These are phyloP conservation scores for Entamoeba moshkovskii DNA, from an alignment of 208 protist genomes.

Conservation along the genomic window DNA sequence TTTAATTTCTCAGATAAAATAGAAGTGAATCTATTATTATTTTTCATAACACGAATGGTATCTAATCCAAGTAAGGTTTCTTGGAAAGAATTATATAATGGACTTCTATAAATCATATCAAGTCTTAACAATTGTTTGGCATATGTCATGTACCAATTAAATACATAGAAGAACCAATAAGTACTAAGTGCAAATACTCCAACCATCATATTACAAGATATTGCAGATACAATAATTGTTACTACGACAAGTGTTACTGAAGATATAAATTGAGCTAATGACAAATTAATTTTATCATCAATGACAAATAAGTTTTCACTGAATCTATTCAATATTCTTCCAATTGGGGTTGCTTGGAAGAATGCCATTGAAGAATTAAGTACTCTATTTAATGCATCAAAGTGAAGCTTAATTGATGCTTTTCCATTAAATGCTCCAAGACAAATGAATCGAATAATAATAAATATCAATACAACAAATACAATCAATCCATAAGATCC, in stretches of 20 bases:
- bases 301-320: constrained; percentile 13
- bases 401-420: not conserved
- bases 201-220: not conserved
- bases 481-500: not conserved
- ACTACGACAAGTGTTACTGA: not conserved
- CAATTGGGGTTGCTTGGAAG: constrained; percentile 24
- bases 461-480: not conserved
- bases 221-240: not conserved
- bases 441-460: not conserved
- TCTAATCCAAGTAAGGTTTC: constrained; percentile 63
- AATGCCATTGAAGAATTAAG: constrained; percentile 1
- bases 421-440: not conserved
- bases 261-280: not conserved
- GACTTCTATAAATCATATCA: constrained; percentile 58
- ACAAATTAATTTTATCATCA: constrained; percentile 11
- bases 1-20: not conserved
- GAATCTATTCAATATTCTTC: constrained; percentile 25
- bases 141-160: constrained; percentile 9
- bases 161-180: constrained; percentile 6
- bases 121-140: constrained; percentile 63
- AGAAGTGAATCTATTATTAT: constrained; percentile 5
- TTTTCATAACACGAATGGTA: constrained; percentile 57
- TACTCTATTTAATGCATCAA: not conserved
- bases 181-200: not conserved
- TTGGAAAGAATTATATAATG: constrained; percentile 65